These are phyloP conservation scores for Plantago rigida DNA, from an alignment of 305 asterid species.

Conservation along the genomic window DNA sequence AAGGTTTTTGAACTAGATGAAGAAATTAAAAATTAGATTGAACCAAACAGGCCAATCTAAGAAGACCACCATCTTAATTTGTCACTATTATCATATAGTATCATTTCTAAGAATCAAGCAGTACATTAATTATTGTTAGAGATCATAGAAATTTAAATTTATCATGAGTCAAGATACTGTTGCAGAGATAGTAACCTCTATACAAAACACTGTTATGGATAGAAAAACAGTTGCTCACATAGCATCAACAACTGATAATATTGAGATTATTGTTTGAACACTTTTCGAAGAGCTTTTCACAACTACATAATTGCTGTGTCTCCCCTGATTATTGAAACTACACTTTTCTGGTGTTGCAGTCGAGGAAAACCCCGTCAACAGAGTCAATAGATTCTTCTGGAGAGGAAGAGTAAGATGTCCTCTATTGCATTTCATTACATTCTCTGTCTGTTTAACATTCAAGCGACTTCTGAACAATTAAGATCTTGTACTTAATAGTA, in stretches of 20 bases:
- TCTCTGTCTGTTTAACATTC: constrained; percentile 15
- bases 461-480: constrained; percentile 4
- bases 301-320: neutral
- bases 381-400: constrained; percentile 91
- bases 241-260: too few relatives aligned
- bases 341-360: constrained; percentile 38
- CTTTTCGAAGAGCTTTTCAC: neutral
- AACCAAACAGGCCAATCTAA: constrained; percentile 14
- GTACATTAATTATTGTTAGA: too few relatives aligned
- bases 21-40: neutral
- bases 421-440: constrained; percentile 17
- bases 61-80: constrained; percentile 13
- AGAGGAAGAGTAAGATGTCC: constrained; percentile 85
- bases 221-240: too few relatives aligned
- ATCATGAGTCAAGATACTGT: neutral
- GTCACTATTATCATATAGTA: neutral
- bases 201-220: neutral
- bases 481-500: neutral
- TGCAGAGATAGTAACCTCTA: neutral
- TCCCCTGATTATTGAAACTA: neutral
- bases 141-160: too few relatives aligned
- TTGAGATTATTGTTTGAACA: neutral
- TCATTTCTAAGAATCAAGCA: neutral
- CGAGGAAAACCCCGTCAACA: constrained; percentile 59
- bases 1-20: constrained; percentile 13